Conservation (phyloP, 495 filamentous ascomycete species). For the Xylaria intraflava region DNA sequence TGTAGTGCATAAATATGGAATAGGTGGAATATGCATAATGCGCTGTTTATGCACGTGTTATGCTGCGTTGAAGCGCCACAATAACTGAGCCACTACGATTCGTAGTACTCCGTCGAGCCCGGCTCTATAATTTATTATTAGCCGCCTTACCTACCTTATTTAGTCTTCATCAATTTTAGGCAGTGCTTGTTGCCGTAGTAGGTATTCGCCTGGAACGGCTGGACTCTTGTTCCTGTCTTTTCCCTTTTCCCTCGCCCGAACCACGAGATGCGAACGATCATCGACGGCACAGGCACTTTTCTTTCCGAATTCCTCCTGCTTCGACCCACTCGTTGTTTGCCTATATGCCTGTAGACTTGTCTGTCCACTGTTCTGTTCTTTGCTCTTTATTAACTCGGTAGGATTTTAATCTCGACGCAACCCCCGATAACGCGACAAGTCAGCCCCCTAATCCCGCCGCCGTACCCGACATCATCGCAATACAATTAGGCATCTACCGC, state of each 20-base stretch:
- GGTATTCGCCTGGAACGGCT: neutral
- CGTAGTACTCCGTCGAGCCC: too few relatives aligned
- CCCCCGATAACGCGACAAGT: constrained; percentile 20
- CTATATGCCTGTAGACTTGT: constrained; percentile 18
- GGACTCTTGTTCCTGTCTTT: neutral
- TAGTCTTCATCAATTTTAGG: neutral
- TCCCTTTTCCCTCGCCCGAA: neutral
- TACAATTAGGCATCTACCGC: neutral
- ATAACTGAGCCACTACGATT: too few relatives aligned
- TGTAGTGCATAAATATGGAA: too few relatives aligned
- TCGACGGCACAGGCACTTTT: constrained; percentile 1
- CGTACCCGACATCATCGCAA: neutral
- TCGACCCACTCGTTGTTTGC: constrained; percentile 7
- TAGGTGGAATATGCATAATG: too few relatives aligned
- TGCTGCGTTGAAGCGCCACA: too few relatives aligned
- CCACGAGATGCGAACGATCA: neutral
- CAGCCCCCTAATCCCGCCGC: constrained; percentile 11
- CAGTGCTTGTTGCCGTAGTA: neutral
- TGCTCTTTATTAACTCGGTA: constrained; percentile 9
- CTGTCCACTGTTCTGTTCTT: constrained; percentile 13
- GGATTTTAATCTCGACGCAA: constrained; percentile 24
- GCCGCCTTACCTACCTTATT: neutral
- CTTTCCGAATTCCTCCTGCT: constrained; percentile 1
- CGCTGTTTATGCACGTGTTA: too few relatives aligned
- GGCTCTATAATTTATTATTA: neutral